Evolutionary conservation across 371 early-diverging fungal genomes (phyloP).

Genomic region (Mortierella sp.): DNA sequence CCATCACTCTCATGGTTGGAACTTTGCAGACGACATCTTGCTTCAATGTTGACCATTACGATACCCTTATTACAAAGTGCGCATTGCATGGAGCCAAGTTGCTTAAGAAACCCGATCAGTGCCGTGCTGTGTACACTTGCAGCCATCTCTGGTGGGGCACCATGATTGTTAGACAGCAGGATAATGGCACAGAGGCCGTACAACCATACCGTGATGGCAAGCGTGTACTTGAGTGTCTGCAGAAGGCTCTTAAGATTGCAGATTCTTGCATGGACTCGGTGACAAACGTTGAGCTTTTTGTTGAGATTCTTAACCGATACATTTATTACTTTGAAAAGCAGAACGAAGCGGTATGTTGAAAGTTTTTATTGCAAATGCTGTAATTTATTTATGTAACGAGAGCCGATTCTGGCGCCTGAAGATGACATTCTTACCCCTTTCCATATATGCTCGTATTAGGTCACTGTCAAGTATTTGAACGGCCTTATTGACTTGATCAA

Average conservation of each 20-base stretch:
- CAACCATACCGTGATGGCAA: conserved; percentile 81
- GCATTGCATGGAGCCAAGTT: conserved; percentile 88
- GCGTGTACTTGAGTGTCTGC: conserved; percentile 85
- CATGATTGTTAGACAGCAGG: conserved; percentile 56
- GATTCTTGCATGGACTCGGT: conserved; percentile 89
- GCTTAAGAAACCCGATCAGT: conserved; percentile 93
- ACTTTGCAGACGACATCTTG: conserved; percentile 82
- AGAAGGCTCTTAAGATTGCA: conserved; percentile 92
- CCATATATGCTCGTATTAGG: conserved; percentile 49
- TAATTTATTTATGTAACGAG: too few relatives aligned
- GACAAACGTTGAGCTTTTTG: conserved; percentile 87
- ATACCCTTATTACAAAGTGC: conserved; percentile 89
- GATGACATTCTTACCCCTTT: conserved; percentile 25
- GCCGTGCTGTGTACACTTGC: conserved; percentile 82
- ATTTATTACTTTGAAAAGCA: conserved; percentile 89
- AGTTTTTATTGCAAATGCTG: too few relatives aligned
- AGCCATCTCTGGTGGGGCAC: conserved; percentile 92
- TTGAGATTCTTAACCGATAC: conserved; percentile 91
- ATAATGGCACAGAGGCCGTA: conserved; percentile 49
- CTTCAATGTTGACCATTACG: conserved; percentile 88
- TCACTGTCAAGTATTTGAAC: conserved; percentile 89
- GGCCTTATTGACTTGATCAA: conserved; percentile 91
- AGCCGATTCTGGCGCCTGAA: too few relatives aligned
- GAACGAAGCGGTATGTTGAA: conserved; percentile 77
- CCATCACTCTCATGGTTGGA: conserved; percentile 85